Conservation (phyloP, 2,329 filamentous ascomycete species). For the Karstenula rhodostoma region DNA sequence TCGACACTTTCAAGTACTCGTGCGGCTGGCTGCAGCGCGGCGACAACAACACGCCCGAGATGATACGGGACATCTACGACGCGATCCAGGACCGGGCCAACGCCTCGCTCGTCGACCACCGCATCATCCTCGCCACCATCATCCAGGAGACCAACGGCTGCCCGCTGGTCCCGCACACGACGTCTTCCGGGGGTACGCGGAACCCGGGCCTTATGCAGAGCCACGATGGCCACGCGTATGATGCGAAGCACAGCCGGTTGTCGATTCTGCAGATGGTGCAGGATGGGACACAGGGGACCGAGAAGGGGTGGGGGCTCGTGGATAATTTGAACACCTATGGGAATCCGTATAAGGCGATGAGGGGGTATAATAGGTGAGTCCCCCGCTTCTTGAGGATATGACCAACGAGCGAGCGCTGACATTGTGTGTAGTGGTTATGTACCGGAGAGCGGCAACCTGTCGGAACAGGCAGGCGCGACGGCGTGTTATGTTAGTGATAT, state of each 20-base stretch:
- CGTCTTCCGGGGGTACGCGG: conserved; percentile 23
- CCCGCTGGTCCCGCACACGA: conserved; percentile 20
- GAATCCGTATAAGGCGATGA: conserved; percentile 23
- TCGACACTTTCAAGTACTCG: conserved; percentile 28
- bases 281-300: conserved; percentile 26
- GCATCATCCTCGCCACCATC: conserved; percentile 25
- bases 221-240: conserved; percentile 28
- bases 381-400: no score
- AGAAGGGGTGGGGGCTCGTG: conserved; percentile 23
- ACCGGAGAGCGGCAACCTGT: conserved; percentile 20
- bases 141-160: conserved; percentile 25
- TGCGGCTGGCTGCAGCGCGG: conserved; percentile 26
- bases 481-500: conserved; percentile 28
- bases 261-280: conserved; percentile 26
- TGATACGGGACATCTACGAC: conserved; percentile 23
- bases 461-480: conserved; percentile 22
- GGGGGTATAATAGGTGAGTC: conserved; percentile 21
- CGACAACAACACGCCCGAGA: conserved; percentile 22
- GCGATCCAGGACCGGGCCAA: conserved; percentile 25
- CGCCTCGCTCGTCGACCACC: conserved; percentile 24
- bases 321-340: conserved; percentile 25
- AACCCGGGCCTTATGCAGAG: conserved; percentile 38
- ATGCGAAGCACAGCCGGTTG: conserved; percentile 24
- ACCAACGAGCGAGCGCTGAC: conserved; percentile 4
- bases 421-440: conserved; percentile 20